These are phyloP conservation scores for Phytophthora uliginosa DNA, from an alignment of 352 stramenopile genomes.

Conservation along the genomic window DNA sequence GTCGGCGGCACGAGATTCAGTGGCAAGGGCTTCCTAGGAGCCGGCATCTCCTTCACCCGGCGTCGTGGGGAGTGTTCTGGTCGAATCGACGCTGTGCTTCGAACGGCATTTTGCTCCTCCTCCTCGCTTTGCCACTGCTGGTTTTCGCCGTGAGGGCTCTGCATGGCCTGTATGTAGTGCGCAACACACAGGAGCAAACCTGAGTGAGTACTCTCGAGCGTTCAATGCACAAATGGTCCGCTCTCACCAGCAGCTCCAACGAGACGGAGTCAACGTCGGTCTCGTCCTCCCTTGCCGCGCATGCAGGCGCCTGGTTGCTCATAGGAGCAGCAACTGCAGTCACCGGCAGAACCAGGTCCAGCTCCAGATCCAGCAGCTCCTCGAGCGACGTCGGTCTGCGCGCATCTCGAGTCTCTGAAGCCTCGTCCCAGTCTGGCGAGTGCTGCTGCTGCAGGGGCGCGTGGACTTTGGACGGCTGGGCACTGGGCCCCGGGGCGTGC, in stretches of 20 bases:
- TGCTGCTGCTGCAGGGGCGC: slow-evolving; percentile 31
- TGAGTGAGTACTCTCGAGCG: background rate
- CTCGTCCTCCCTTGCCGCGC: slow-evolving; percentile 11
- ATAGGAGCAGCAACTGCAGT: slow-evolving; percentile 14
- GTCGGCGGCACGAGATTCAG: slow-evolving; percentile 58
- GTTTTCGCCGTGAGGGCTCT: slow-evolving; percentile 73
- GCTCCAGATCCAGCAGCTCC: slow-evolving; percentile 57
- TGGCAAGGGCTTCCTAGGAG: slow-evolving; percentile 19
- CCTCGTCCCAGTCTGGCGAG: slow-evolving; percentile 19
- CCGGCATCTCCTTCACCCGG: slow-evolving; percentile 5
- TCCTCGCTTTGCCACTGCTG: slow-evolving; percentile 58
- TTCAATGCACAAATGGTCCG: background rate
- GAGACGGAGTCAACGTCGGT: slow-evolving; percentile 42
- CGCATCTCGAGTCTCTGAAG: background rate
- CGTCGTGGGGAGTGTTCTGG: slow-evolving; percentile 36
- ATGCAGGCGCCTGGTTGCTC: slow-evolving; percentile 40
- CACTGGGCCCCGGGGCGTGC: background rate
- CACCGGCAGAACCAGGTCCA: slow-evolving; percentile 45
- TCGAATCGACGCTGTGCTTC: slow-evolving; percentile 3
- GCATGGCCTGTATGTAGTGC: slow-evolving; percentile 54
- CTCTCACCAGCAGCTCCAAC: slow-evolving; percentile 66
- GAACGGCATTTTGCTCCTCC: slow-evolving; percentile 11
- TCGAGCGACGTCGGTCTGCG: slow-evolving; percentile 45
- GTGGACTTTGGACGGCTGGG: slow-evolving; percentile 15
- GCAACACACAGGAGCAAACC: background rate